Evolutionary conservation across 1,284 basidiomycete species (phyloP).

Genomic region (Leccinum holopus): DNA sequence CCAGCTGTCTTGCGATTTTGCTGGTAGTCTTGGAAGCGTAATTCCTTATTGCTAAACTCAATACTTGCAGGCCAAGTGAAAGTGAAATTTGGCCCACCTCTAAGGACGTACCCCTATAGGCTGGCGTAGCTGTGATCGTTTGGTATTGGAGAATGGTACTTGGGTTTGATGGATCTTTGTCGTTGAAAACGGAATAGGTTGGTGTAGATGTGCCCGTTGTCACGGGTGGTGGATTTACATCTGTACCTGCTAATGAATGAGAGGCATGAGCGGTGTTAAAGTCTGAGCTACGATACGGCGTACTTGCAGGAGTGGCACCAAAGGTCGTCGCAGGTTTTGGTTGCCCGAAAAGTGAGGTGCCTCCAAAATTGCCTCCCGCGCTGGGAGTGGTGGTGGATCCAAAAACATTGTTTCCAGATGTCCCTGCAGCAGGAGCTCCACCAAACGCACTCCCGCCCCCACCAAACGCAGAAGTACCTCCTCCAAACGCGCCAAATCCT

Average conservation of each 20-base stretch:
- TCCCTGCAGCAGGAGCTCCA: conserved; percentile 24
- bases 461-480: conserved; percentile 43
- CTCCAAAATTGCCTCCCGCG: conserved; percentile 40
- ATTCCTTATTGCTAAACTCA: conserved; percentile 48
- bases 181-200: conserved; percentile 49
- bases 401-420: conserved; percentile 44
- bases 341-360: conserved; percentile 44
- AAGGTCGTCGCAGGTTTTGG: conserved; percentile 52
- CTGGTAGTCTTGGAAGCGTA: conserved; percentile 71
- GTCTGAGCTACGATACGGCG: conserved; percentile 12
- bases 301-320: conserved; percentile 42
- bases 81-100: conserved; percentile 48
- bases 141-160: conserved; percentile 60
- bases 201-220: conserved; percentile 66
- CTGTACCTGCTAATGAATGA: conserved; percentile 30
- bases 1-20: conserved; percentile 72
- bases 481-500: conserved; percentile 68
- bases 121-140: conserved; percentile 69
- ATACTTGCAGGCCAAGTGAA: not conserved
- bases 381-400: conserved; percentile 37
- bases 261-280: conserved; percentile 15
- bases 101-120: conserved; percentile 67
- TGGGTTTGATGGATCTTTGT: conserved; percentile 55
- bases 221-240: conserved; percentile 44
- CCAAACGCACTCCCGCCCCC: conserved; percentile 35